phyloP scores from a whole-genome alignment of 139 green algal species.

The Tetraselmis striata region DNA sequence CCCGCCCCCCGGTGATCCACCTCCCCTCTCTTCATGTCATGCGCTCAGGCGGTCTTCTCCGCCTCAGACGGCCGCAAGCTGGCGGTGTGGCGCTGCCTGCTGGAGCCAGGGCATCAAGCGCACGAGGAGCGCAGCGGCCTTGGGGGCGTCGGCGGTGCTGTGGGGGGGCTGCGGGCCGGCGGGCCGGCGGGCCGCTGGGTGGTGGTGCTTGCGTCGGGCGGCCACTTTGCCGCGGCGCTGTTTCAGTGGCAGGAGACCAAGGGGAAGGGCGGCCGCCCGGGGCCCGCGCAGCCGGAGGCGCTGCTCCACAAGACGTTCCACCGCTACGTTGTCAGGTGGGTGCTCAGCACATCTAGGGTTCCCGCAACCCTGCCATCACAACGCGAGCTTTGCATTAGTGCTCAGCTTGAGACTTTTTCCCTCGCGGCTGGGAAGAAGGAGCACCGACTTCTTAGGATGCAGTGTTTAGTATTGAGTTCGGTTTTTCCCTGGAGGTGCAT shows the following conservation, averaged over 20 bases:
- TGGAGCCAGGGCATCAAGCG: conserved; percentile 26
- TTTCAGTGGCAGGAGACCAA: conserved; percentile 34
- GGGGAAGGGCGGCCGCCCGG: conserved; percentile 20
- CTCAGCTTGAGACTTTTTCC: too few species aligned
- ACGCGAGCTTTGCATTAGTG: too few species aligned
- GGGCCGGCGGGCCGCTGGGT: conserved; percentile 12
- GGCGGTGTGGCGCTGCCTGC: conserved; percentile 59
- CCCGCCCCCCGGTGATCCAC: too few species aligned
- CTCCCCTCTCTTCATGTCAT: too few species aligned
- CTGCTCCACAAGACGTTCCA: conserved; percentile 77
- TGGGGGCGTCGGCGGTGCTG: conserved; percentile 36
- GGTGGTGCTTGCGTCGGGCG: conserved; percentile 32
- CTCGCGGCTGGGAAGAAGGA: too few species aligned
- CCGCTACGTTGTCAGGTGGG: conserved; percentile 78
- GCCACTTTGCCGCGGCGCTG: conserved; percentile 72
- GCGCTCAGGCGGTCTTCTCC: not conserved
- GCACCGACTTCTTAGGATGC: too few species aligned
- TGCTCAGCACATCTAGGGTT: too few species aligned
- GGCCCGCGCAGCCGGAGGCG: conserved; percentile 30
- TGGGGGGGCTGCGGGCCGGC: conserved; percentile 8
- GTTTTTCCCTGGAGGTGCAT: too few species aligned
- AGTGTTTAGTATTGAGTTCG: too few species aligned
- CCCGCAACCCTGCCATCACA: too few species aligned
- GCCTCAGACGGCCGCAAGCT: conserved; percentile 38
- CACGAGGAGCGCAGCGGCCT: not conserved